Evolutionary conservation across 257 asterid species (phyloP).

Genomic region (Nicotiana tomentosiformis): DNA sequence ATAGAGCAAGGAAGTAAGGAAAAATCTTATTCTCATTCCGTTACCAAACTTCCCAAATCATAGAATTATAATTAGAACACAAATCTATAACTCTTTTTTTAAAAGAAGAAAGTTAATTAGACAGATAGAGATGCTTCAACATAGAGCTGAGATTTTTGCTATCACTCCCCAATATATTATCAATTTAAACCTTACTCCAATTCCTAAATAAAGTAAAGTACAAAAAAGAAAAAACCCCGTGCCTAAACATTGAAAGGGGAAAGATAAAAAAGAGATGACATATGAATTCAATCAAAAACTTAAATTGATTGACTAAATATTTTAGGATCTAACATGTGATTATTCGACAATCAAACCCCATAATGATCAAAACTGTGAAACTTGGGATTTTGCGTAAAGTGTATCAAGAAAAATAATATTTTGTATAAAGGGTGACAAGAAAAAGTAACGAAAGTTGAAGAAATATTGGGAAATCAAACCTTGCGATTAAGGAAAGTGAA

Average conservation of each 20-base stretch:
- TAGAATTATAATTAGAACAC: background rate
- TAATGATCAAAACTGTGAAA: background rate
- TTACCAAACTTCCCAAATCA: background rate
- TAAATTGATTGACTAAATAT: background rate
- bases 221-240: background rate
- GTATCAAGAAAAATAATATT: background rate
- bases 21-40: background rate
- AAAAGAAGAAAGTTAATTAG: too few species aligned
- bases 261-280: background rate
- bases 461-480: slow-evolving; percentile 32
- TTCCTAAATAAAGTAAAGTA: background rate
- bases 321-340: background rate
- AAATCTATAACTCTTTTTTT: too few species aligned
- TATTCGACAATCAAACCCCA: background rate
- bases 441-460: background rate
- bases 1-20: background rate
- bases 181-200: background rate
- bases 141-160: background rate
- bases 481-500: slow-evolving; percentile 98
- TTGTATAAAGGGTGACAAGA: background rate
- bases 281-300: background rate
- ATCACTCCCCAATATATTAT: background rate
- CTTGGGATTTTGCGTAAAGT: background rate
- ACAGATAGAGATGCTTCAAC: background rate
- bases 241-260: background rate